Base-by-base conservation (phyloP, 306 rosid species). In the Casuarina equisetifolia region DNA sequence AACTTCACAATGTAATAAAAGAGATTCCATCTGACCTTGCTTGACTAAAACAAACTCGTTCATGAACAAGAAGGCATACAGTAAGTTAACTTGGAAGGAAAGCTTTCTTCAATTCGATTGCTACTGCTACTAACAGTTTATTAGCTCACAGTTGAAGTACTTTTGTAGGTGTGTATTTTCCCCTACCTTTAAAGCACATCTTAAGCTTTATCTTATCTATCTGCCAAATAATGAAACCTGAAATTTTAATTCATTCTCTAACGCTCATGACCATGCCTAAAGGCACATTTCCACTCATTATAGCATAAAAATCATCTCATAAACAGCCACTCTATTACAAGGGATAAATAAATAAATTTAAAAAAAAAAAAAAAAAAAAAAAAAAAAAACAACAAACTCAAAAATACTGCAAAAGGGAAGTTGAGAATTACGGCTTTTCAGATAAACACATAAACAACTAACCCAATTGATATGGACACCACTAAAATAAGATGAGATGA, bases 391-490 rank as follows among this genome's bases (percentile, higher is more conserved):
- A 67, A 67, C 16, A 13, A 40, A 3, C 32, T 67, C n/a, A 4
- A 67, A 5, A 67, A 63, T 15, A 13, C 6, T 63, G 10, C 44
- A 63, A 38, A 63, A 63, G 7, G 39, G 20, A 63, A 39, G 46
- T 11, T 15, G 36, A 32, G 36, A 39, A 62, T 12, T 6, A 38
- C 2, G n/a, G 7, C 9, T 9, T 12, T 63, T 3, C 20, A 17
- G 59, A 53, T 50, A 57, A 42, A 36, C 36, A 78, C 78, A 72
- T 16, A 75, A 38, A 52, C 35, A 72, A 9, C 72, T 38, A 46
- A 69, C 15, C 52, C 75, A 61, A 20, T 45, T 42, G 79, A 79
- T 25, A 25, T 25, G 32, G n/a, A n/a, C 51, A 20, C 36, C 54
- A 40, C 70, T 5, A 17, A 40, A n/a, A 16, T 39, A 45, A 40